These are phyloP conservation scores for Fabrea salina DNA, from an alignment of 169 alveolate genomes.

Conservation along the genomic window DNA sequence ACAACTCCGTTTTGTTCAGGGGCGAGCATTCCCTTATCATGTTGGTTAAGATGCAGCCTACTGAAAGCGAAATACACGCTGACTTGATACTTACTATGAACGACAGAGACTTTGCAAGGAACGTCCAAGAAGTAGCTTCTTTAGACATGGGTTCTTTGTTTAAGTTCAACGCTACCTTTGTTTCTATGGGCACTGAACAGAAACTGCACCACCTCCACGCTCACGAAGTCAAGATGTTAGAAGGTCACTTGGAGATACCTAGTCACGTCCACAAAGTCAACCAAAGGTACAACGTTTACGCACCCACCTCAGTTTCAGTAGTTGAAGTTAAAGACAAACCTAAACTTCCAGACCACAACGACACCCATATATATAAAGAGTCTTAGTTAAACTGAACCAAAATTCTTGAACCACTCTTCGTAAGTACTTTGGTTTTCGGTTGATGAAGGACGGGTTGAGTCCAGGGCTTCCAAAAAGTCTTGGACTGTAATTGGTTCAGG, in stretches of 20 bases:
- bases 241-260: slow-evolving; percentile 26
- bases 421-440: slow-evolving; percentile 51
- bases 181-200: neutral
- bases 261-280: slow-evolving; percentile 24
- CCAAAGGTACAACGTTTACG: slow-evolving; percentile 30
- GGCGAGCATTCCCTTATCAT: slow-evolving; percentile 33
- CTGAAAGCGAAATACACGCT: slow-evolving; percentile 32
- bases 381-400: slow-evolving; percentile 72
- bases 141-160: slow-evolving; percentile 13
- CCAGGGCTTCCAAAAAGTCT: slow-evolving; percentile 71
- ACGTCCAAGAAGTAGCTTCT: neutral
- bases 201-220: slow-evolving; percentile 22
- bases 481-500: slow-evolving; percentile 70
- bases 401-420: slow-evolving; percentile 76
- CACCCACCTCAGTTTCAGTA: no score
- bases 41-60: slow-evolving; percentile 29
- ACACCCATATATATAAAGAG: no score
- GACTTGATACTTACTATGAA: slow-evolving; percentile 28
- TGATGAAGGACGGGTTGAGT: slow-evolving; percentile 70
- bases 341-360: no score
- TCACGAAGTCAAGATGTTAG: neutral
- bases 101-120: neutral
- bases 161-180: slow-evolving; percentile 30
- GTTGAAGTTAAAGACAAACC: no score
- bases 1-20: neutral